Evolutionary conservation across 148 eudicot genomes (phyloP).

Genomic region (Cornus suecica): DNA sequence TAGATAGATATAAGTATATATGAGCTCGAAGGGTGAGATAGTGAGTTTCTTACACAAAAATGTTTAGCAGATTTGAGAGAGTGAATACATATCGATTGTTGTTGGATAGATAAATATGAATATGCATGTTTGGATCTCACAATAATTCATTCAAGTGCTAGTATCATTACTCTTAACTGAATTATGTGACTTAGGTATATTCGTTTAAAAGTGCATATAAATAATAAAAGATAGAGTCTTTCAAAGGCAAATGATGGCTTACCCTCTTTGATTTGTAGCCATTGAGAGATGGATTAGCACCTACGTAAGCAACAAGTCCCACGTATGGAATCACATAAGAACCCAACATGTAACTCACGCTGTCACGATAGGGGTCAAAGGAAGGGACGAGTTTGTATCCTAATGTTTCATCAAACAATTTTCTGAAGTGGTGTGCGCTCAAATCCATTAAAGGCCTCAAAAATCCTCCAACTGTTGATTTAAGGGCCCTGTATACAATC

Average conservation of each 20-base stretch:
- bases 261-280: slow-evolving; percentile 53
- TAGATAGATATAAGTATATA: no score
- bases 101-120: no score
- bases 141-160: no score
- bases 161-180: no score
- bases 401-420: slow-evolving; percentile 48
- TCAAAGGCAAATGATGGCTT: background rate
- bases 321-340: slow-evolving; percentile 65
- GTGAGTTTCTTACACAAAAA: no score
- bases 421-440: slow-evolving; percentile 48
- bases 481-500: slow-evolving; percentile 39
- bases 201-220: no score
- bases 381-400: slow-evolving; percentile 52
- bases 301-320: slow-evolving; percentile 73
- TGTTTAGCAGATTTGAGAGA: no score
- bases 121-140: no score
- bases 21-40: no score
- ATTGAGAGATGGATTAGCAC: slow-evolving; percentile 49
- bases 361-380: slow-evolving; percentile 69
- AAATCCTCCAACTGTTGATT: slow-evolving; percentile 56
- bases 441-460: slow-evolving; percentile 72
- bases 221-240: no score
- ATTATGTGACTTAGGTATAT: no score
- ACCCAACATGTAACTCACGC: slow-evolving; percentile 59
- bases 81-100: no score